These are phyloP conservation scores for Solanum chaucha DNA, from an alignment of 257 asterid genomes.

Conservation along the genomic window DNA sequence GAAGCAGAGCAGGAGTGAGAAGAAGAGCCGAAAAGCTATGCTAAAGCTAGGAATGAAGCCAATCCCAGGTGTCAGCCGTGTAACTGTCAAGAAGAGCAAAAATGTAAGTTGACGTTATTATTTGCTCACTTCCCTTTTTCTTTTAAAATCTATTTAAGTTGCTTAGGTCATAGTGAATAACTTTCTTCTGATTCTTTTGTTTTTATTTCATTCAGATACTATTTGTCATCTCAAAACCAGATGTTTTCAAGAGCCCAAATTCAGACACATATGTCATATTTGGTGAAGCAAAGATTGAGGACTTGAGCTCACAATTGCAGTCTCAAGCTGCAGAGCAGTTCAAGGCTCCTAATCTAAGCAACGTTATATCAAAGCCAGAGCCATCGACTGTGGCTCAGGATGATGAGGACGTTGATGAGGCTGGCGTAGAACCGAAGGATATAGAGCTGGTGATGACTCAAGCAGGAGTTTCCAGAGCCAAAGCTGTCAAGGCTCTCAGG, in stretches of 20 bases:
- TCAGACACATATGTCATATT: slow-evolving; percentile 55
- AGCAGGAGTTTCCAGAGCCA: slow-evolving; percentile 37
- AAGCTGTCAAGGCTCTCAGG: slow-evolving; percentile 43
- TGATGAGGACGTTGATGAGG: slow-evolving; percentile 62
- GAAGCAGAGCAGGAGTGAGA: slow-evolving; percentile 65
- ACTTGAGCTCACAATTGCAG: slow-evolving; percentile 53
- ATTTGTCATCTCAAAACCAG: slow-evolving; percentile 59
- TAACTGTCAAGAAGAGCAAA: slow-evolving; percentile 64
- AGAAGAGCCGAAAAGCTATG: slow-evolving; percentile 69
- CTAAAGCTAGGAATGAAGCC: slow-evolving; percentile 67
- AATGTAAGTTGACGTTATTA: slow-evolving; percentile 21
- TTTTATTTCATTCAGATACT: slow-evolving; percentile 21
- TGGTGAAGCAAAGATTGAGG: slow-evolving; percentile 68
- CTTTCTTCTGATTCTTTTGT: not conserved
- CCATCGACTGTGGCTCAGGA: slow-evolving; percentile 29
- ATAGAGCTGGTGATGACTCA: slow-evolving; percentile 55
- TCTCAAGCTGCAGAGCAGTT: slow-evolving; percentile 59
- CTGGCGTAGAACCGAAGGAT: slow-evolving; percentile 54
- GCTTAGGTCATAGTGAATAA: not conserved
- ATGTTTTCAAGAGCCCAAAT: slow-evolving; percentile 64
- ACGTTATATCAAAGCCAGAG: slow-evolving; percentile 24
- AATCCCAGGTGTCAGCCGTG: slow-evolving; percentile 54
- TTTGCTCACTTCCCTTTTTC: not conserved
- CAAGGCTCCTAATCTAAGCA: slow-evolving; percentile 30
- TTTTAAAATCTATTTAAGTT: not conserved